Percentiles rank a stretch among this genome's conserved stretches.
Evolutionary conservation across 225 moss, liverwort and hornwort genomes (phyloP).

Genomic region (Neckera pumila): DNA sequence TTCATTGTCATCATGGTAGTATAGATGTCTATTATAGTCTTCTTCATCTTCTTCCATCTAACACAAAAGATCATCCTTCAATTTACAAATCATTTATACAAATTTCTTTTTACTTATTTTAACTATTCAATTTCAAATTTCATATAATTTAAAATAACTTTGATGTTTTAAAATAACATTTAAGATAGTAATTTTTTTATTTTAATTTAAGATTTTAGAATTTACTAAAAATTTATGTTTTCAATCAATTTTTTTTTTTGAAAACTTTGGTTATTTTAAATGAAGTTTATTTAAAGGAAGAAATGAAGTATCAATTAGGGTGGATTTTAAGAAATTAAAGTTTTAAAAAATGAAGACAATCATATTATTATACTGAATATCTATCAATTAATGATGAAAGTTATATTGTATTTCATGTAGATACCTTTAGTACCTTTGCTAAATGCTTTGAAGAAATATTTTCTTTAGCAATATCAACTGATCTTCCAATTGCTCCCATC

Average conservation of each 20-base stretch:
- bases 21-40: background rate
- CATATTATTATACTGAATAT: background rate
- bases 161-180: rapidly evolving
- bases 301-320: too few relatives aligned
- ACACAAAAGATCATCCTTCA: background rate
- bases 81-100: background rate
- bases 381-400: background rate
- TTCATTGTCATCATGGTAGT: background rate
- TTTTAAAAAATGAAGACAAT: too few relatives aligned
- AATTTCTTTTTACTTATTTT: too few relatives aligned
- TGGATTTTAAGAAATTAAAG: background rate
- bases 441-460: background rate
- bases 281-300: too few relatives aligned
- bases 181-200: background rate
- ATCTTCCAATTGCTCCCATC: background rate
- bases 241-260: background rate
- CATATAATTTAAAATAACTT: too few relatives aligned
- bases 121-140: background rate
- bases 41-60: slow-evolving; percentile 2
- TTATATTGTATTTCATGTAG: background rate
- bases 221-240: background rate
- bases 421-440: background rate
- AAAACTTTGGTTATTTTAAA: background rate
- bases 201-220: background rate
- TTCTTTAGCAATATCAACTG: background rate